Percentiles rank a stretch among this genome's conserved stretches.
These are phyloP conservation scores for Drechslerella dactyloides DNA, from an alignment of 2,329 filamentous ascomycete genomes.

Conservation along the genomic window DNA sequence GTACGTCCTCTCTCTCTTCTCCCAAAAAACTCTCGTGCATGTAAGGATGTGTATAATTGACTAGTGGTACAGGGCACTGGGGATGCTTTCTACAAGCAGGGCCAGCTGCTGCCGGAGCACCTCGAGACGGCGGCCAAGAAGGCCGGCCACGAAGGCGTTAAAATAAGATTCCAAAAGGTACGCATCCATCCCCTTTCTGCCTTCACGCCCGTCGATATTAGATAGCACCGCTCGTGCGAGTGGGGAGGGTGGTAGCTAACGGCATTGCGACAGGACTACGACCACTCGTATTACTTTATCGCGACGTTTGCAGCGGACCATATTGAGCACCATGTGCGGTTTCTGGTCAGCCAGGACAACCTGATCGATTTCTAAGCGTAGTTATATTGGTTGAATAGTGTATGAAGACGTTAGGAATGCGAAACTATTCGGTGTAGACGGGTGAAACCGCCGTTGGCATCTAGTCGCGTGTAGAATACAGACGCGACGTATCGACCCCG, in stretches of 20 bases:
- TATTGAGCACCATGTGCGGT: conserved; percentile 87
- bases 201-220: background rate
- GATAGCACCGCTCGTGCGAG: background rate
- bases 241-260: too few species aligned
- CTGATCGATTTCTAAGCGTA: conserved; percentile 29
- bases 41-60: too few species aligned
- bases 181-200: too few species aligned
- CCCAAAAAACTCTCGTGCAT: too few species aligned
- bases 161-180: conserved; percentile 80
- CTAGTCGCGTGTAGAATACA: too few species aligned
- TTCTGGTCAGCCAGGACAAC: conserved; percentile 61
- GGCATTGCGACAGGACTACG: conserved; percentile 78
- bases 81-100: conserved; percentile 96
- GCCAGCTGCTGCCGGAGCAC: conserved; percentile 92
- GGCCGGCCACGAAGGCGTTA: conserved; percentile 69
- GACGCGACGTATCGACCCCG: too few species aligned
- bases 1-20: conserved; percentile 58
- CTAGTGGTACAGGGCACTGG: conserved; percentile 70
- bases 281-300: conserved; percentile 98
- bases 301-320: conserved; percentile 88
- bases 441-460: too few species aligned
- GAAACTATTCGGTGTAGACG: too few species aligned
- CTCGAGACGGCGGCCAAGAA: conserved; percentile 79
- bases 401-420: too few species aligned
- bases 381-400: background rate